Evolutionary conservation across 345 rosid genomes (phyloP), one percentile per base, ranked within the genome.

Genomic region (Psidium friedrichsthalianum): DNA sequence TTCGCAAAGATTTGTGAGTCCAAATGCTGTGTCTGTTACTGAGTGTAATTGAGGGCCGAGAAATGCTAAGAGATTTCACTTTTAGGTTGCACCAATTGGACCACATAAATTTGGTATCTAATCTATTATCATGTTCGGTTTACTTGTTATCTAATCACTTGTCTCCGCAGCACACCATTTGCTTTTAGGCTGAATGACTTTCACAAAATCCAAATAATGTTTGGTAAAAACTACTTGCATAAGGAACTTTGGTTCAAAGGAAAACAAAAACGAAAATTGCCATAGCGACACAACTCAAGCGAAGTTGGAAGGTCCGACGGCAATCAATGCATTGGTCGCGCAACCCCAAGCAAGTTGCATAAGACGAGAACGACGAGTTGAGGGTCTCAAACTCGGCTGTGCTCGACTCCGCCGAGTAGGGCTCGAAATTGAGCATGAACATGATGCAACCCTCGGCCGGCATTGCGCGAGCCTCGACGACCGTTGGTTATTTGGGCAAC

Each of bases 81-180:
- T 58, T 0, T 57, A 25, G 1, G 29, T 6, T 0, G 1, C 27
- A 57, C 0, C 13, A 1, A 58, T 11, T 2, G 3, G 15, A 57
- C 13, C 15, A 57, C 1, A 0, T 57, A 57, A 25, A 57, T 57
- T 24, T 57, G 64, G 0, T 25, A 15, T 57, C 2, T 2, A 3
- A 57, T 27, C 1, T 5, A 25, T 57, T 57, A 25, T 57, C 64
- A 25, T 57, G n/a, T 57, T 57, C 27, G 21, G 12, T 57, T 25
- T 57, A 25, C 27, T 57, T 57, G 1, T 57, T 25, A 6, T 57
- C 11, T 2, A 29, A 25, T 57, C 29, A 25, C 29, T 57, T n/a
- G 13, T 25, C 29, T 25, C 29, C 7, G 1, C 15, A 57, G 3
- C 29, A 25, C 29, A 25, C 16, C 11, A 57, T 57, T 57, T 57